Base-by-base conservation (phyloP, 352 stramenopile genomes). In the Globisporangium mamillatum region DNA sequence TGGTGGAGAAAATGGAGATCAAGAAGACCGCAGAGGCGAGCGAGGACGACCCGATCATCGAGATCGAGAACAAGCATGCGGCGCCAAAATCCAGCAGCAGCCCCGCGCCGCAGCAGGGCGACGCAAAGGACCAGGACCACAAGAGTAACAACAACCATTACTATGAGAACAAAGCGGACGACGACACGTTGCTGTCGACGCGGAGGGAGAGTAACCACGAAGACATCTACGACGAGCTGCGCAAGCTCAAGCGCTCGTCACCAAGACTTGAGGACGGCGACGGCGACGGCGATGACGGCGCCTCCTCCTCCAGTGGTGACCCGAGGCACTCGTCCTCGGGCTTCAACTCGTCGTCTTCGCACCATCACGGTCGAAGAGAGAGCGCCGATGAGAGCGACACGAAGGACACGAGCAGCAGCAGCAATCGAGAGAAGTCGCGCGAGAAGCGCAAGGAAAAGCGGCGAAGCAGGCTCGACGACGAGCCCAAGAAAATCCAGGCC, bases 401-500 rank as follows among this genome's bases (percentile, higher is more conserved):
- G 0, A 84, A 83, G 59, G 79, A 88, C 38, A 56, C 55, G 32
- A 78, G 41, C 32, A 76, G 18, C 25, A 75, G 18, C 63, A 74
- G 48, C 61, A 71, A 69, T 29, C 66, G 78, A 2, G 76, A 86
- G 8, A 77, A 79, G 24, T 72, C 74, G 48, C 80, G 75, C 1
- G 83, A 90, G 54, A 82, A 79, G 53, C 82, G 78, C 6, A 83
- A 79, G 48, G 81, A 92, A 34, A 84, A 74, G 48, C 68, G 76
- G 8, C 78, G 82, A 22, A 81, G 71, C 66, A 90, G 91, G 60
- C 72, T 84, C n/a, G 75, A 91, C 10, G 72, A 86, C 24, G 86
- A 91, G 44, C 71, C 79, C 24, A 94, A 91, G 69, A 88, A 88
- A 60, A 73, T 91, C 25, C 74, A 82, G 70, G 79, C 78, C 18